These are phyloP conservation scores for Vitis amurensis DNA, from an alignment of 164 flowering plant genomes.

Conservation along the genomic window DNA sequence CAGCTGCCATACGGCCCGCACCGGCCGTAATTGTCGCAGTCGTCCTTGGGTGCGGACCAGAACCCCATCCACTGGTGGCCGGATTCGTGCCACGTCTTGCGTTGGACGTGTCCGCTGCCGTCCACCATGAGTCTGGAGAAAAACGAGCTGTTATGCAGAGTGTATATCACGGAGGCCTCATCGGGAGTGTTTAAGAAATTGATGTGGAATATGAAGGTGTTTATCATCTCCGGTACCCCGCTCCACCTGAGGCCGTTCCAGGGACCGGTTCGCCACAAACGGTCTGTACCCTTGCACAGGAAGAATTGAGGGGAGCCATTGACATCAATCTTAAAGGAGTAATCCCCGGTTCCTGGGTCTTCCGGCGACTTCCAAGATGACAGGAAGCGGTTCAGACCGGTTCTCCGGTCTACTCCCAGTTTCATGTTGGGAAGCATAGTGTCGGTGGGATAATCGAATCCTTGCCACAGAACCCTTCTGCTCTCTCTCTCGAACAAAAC, in stretches of 20 bases:
- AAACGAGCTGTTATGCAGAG: neutral
- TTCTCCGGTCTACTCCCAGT: constrained; percentile 27
- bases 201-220: constrained; percentile 7
- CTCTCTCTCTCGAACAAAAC: constrained; percentile 14
- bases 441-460: constrained; percentile 52
- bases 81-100: constrained; percentile 15
- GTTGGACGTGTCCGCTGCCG: constrained; percentile 14
- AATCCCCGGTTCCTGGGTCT: constrained; percentile 45
- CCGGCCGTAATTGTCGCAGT: constrained; percentile 28
- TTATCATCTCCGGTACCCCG: constrained; percentile 30
- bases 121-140: constrained; percentile 15
- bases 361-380: constrained; percentile 42
- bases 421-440: constrained; percentile 36
- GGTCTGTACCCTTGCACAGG: constrained; percentile 13
- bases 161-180: constrained; percentile 14
- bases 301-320: constrained; percentile 32
- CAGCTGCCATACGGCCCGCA: constrained; percentile 35
- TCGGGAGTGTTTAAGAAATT: constrained; percentile 16
- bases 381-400: constrained; percentile 31
- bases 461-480: constrained; percentile 35
- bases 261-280: constrained; percentile 35
- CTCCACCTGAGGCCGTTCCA: constrained; percentile 42
- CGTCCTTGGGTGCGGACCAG: constrained; percentile 19
- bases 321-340: constrained; percentile 16
- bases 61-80: constrained; percentile 21